phyloP scores from a whole-genome alignment of 2,329 filamentous ascomycete genomes.

The Trichoderma oligosporum region DNA sequence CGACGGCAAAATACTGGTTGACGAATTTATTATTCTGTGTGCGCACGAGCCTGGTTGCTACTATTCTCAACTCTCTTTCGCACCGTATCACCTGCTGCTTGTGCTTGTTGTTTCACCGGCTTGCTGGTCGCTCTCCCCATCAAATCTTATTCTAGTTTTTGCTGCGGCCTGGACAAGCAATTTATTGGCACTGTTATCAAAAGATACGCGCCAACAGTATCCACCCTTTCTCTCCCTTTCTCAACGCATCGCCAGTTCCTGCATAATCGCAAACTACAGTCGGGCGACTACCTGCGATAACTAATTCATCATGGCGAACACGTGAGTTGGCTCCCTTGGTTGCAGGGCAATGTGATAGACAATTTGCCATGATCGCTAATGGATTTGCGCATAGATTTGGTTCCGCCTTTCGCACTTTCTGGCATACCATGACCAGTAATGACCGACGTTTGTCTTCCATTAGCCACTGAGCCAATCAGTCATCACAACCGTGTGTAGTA shows the following conservation, averaged over 20 bases:
- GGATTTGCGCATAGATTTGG: constrained; percentile 50
- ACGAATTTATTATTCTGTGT: neutral
- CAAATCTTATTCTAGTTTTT: neutral
- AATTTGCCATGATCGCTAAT: constrained; percentile 13
- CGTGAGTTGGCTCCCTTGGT: constrained; percentile 20
- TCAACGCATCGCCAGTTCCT: neutral
- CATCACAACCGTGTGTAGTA: neutral
- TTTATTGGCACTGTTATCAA: neutral
- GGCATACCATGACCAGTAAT: constrained; percentile 82
- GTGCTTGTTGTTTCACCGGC: too few species aligned
- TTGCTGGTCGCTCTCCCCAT: neutral
- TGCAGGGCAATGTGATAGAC: neutral
- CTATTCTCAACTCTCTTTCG: neutral
- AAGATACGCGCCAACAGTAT: constrained; percentile 14
- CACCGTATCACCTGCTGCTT: neutral
- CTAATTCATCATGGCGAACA: constrained; percentile 23
- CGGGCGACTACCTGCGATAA: constrained; percentile 2
- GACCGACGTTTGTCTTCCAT: constrained; percentile 58
- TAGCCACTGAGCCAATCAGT: neutral
- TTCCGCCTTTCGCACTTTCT: constrained; percentile 80
- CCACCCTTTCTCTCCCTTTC: neutral
- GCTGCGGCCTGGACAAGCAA: constrained; percentile 2
- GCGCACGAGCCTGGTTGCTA: constrained; percentile 10
- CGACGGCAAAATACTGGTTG: neutral
- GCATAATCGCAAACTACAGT: constrained; percentile 1